phyloP scores from a whole-genome alignment of 2,329 filamentous ascomycete genomes.

The Fusarium caatingaense region DNA sequence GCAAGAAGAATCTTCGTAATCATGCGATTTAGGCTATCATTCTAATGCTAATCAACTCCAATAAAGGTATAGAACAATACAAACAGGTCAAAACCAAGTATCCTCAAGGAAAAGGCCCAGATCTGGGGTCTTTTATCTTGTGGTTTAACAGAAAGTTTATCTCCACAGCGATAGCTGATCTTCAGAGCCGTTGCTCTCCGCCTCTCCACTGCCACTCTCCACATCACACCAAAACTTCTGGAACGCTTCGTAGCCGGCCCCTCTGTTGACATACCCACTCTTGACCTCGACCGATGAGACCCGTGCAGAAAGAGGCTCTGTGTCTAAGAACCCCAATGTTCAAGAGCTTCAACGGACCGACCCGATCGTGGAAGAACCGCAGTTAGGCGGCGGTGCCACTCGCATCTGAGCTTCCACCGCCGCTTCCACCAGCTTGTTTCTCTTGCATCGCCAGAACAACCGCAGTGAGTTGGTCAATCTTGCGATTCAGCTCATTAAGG shows the following conservation, averaged over 20 bases:
- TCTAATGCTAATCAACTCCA: constrained; percentile 9
- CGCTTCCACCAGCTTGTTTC: constrained; percentile 37
- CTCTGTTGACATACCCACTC: constrained; percentile 21
- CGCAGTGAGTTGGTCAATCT: constrained; percentile 69
- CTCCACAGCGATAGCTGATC: constrained; percentile 19
- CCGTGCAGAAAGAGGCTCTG: constrained; percentile 9
- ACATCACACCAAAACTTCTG: constrained; percentile 20
- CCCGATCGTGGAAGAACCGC: constrained; percentile 12
- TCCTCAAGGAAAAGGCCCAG: not conserved
- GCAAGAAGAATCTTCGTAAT: not conserved
- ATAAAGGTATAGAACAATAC: constrained; percentile 1
- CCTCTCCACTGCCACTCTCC: constrained; percentile 25
- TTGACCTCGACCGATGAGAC: constrained; percentile 33
- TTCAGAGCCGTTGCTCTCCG: constrained; percentile 36
- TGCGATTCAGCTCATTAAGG: constrained; percentile 65
- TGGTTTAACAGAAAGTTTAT: constrained; percentile 2
- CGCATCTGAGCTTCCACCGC: constrained; percentile 11
- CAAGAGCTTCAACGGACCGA: constrained; percentile 10
- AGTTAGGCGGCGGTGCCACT: constrained; percentile 23
- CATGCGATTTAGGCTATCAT: constrained; percentile 8
- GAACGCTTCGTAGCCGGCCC: constrained; percentile 22
- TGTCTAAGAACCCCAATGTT: not conserved
- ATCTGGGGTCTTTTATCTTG: constrained; percentile 8
- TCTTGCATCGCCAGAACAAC: constrained; percentile 63
- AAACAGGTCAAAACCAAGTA: constrained; percentile 2